phyloP scores from a whole-genome alignment of 208 protist species.

The Trypanosoma cruzi region DNA sequence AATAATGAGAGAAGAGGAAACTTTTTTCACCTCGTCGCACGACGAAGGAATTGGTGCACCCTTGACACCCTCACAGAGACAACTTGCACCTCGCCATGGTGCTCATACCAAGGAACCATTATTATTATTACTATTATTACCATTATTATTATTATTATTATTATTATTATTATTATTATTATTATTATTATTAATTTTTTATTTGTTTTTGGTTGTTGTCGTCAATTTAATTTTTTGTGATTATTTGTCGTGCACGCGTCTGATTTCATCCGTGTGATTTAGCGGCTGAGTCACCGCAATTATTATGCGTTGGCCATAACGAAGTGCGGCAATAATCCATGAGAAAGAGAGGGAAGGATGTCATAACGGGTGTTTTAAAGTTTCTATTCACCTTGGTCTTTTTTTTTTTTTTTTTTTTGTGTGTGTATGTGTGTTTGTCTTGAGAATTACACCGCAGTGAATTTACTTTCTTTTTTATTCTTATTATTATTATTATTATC shows the following conservation, averaged over 20 bases:
- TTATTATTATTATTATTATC: no score
- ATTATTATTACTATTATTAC: no score
- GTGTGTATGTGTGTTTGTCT: no score
- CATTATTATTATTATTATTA: no score
- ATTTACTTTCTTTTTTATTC: no score
- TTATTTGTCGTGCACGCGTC: no score
- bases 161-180: no score
- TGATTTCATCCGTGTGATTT: no score
- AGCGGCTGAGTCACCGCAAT: constrained; percentile 1
- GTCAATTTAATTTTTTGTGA: constrained; percentile 16
- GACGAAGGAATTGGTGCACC: background rate
- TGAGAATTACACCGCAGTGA: no score
- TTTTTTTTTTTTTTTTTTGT: no score
- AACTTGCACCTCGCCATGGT: background rate
- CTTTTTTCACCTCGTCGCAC: background rate
- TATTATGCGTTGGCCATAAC: background rate
- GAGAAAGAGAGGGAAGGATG: background rate
- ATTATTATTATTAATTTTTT: constrained; percentile 8
- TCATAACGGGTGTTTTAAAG: background rate
- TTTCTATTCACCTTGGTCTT: no score
- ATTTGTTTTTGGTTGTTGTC: constrained; percentile 1
- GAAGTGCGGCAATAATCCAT: background rate
- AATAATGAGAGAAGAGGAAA: background rate
- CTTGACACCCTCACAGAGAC: background rate
- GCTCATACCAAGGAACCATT: background rate